These are phyloP conservation scores for Metarhizium guizhouense DNA, from an alignment of 2,329 filamentous ascomycete species.

Conservation along the genomic window DNA sequence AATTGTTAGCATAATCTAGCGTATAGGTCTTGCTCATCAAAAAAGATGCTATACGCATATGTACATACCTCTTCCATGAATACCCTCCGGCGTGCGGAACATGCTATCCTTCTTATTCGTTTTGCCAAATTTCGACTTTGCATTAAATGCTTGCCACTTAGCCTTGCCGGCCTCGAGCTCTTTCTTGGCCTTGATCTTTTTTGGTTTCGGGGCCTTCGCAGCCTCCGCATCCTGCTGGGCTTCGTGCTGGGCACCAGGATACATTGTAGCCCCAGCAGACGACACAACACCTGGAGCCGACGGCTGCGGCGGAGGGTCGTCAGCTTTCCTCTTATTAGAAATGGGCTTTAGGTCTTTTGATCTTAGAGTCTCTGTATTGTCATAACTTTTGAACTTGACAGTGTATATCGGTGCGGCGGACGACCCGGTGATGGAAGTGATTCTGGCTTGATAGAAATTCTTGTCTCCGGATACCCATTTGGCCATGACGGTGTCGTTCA, in stretches of 20 bases:
- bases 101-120: constrained; percentile 81
- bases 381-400: constrained; percentile 91
- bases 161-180: constrained; percentile 84
- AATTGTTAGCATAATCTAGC: constrained; percentile 11
- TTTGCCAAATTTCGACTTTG: constrained; percentile 64
- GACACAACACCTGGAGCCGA: constrained; percentile 36
- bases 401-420: constrained; percentile 86
- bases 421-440: constrained; percentile 89
- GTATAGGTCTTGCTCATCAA: not conserved
- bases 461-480: constrained; percentile 89
- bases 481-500: constrained; percentile 84
- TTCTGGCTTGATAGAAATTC: constrained; percentile 82
- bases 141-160: constrained; percentile 91
- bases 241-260: constrained; percentile 52
- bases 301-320: constrained; percentile 53
- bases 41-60: not conserved
- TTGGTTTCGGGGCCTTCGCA: constrained; percentile 66
- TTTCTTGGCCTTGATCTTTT: constrained; percentile 85
- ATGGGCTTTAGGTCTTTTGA: constrained; percentile 78
- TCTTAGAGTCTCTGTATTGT: constrained; percentile 71
- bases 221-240: constrained; percentile 56
- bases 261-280: constrained; percentile 48
- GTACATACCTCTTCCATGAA: constrained; percentile 70
- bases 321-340: constrained; percentile 77
- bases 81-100: constrained; percentile 85